These are phyloP conservation scores for Plantago major DNA, from an alignment of 257 asterid genomes.

Conservation along the genomic window DNA sequence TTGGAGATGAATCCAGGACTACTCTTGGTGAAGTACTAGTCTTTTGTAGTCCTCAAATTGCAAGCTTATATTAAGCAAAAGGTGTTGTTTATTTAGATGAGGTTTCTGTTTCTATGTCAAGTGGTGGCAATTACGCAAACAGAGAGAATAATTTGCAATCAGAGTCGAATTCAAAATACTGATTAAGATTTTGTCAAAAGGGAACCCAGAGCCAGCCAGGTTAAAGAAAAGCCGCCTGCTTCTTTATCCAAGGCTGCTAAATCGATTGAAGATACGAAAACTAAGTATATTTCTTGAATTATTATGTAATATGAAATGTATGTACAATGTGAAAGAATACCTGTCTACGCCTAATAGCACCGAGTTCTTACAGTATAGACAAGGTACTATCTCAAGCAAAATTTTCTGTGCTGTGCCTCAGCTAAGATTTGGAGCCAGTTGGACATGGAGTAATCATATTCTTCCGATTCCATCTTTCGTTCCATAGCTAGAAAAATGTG, in stretches of 20 bases:
- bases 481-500: conserved; percentile 28
- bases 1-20: conserved; percentile 67
- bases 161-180: no score
- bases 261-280: no score
- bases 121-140: no score
- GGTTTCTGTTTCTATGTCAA: no score
- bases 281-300: conserved; percentile 7
- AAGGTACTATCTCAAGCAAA: conserved; percentile 21
- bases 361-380: conserved; percentile 13
- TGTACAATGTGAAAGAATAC: conserved; percentile 23
- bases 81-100: no score
- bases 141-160: no score
- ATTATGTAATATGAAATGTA: conserved; percentile 19
- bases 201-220: no score
- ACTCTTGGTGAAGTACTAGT: conserved; percentile 59
- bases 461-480: conserved; percentile 1
- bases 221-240: no score
- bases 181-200: no score
- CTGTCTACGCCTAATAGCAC: conserved; percentile 18
- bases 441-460: background rate
- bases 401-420: conserved; percentile 21
- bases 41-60: conserved; percentile 92
- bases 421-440: conserved; percentile 23
- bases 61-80: conserved; percentile 50
- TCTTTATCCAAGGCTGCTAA: no score